Conservation (phyloP, 352 stramenopile species). For the Halophytophthora polymorphica region DNA sequence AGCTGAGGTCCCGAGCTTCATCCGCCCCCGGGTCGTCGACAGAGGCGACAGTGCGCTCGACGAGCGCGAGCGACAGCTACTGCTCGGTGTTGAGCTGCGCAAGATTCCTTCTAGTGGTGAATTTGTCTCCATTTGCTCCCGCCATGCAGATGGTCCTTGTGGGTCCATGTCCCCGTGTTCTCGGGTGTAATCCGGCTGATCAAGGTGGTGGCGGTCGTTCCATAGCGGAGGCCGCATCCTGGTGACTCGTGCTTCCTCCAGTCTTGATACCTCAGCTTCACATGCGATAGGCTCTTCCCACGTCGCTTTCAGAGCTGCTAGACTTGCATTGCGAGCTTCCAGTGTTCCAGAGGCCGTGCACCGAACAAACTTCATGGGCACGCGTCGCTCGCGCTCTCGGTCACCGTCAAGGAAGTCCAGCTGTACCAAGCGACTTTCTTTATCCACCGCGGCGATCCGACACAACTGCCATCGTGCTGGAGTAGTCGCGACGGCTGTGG, state of each 20-base stretch:
- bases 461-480: conserved; percentile 35
- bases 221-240: conserved; percentile 16
- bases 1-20: not conserved
- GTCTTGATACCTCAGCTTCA: conserved; percentile 29
- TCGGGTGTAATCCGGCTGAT: conserved; percentile 3
- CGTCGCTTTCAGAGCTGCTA: conserved; percentile 27
- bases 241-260: conserved; percentile 31
- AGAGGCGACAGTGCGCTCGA: conserved; percentile 4
- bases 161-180: not conserved
- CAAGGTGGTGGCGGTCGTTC: conserved; percentile 14
- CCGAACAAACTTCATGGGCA: conserved; percentile 37
- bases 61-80: conserved; percentile 6
- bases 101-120: not conserved
- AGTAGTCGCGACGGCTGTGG: not conserved
- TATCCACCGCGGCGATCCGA: conserved; percentile 24
- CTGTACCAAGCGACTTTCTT: conserved; percentile 19
- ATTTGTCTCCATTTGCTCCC: not conserved
- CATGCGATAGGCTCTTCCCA: conserved; percentile 35
- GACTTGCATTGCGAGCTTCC: conserved; percentile 16
- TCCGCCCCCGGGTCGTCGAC: not conserved
- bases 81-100: not conserved
- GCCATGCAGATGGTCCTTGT: not conserved
- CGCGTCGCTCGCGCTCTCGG: conserved; percentile 40
- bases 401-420: conserved; percentile 49
- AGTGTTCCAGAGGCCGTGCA: conserved; percentile 27